These are phyloP conservation scores for Epithemia pelagica DNA, from an alignment of 108 stramenopile genomes.

Conservation along the genomic window DNA sequence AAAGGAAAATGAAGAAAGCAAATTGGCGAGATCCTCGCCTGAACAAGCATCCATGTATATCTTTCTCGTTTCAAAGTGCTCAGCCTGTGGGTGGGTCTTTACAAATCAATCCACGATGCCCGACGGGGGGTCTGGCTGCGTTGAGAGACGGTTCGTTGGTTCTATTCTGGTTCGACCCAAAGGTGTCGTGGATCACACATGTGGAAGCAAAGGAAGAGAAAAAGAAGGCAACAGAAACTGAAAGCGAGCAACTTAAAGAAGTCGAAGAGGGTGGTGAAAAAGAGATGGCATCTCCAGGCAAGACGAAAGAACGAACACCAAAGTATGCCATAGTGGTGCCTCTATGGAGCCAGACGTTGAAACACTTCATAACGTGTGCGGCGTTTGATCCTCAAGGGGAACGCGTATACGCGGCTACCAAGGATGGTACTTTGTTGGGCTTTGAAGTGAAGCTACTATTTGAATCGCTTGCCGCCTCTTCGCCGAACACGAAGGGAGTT, in stretches of 20 bases:
- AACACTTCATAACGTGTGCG: conserved; percentile 37
- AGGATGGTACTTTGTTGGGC: conserved; percentile 44
- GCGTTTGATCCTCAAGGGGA: conserved; percentile 57
- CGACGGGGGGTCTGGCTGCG: conserved; percentile 45
- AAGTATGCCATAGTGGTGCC: not conserved
- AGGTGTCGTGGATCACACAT: conserved; percentile 14
- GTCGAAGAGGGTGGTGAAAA: not conserved
- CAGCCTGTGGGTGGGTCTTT: conserved; percentile 41
- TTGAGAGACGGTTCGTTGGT: conserved; percentile 56
- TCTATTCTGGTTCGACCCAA: conserved; percentile 40
- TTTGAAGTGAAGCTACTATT: conserved; percentile 26
- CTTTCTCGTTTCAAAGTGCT: conserved; percentile 34
- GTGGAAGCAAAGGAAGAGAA: conserved; percentile 18
- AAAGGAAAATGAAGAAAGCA: not conserved
- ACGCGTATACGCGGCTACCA: conserved; percentile 58
- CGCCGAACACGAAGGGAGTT: not conserved
- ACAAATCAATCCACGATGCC: conserved; percentile 53
- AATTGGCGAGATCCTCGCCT: not conserved
- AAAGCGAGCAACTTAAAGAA: not conserved
- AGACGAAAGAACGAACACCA: not conserved
- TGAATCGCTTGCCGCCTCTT: not conserved
- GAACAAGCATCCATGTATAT: conserved; percentile 9
- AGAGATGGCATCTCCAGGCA: not conserved
- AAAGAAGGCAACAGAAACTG: not conserved
- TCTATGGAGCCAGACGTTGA: not conserved